phyloP scores from a whole-genome alignment of 1,139 yeast species.

The Eremothecium gossypii region DNA sequence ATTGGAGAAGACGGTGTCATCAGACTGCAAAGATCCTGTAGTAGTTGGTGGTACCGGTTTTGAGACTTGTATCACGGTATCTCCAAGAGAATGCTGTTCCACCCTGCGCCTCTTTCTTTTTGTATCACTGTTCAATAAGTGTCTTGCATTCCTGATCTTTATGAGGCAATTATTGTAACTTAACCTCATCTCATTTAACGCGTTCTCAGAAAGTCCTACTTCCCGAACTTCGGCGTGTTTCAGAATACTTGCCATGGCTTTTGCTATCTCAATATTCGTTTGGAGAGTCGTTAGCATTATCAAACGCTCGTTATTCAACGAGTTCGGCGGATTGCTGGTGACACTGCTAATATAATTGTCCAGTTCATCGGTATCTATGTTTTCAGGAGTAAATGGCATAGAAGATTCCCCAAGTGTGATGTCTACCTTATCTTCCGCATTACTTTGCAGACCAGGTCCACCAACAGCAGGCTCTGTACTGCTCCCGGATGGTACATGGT shows the following conservation, averaged over 20 bases:
- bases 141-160: constrained; percentile 14
- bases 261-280: constrained; percentile 25
- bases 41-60: neutral
- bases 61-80: neutral
- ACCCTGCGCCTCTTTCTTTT: constrained; percentile 4
- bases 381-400: constrained; percentile 1
- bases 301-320: constrained; percentile 8
- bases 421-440: constrained; percentile 1
- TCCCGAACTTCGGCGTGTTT: constrained; percentile 26
- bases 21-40: no score
- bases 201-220: constrained; percentile 20
- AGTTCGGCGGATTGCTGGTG: constrained; percentile 2
- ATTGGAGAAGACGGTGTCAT: no score
- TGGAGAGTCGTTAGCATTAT: constrained; percentile 15
- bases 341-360: constrained; percentile 5
- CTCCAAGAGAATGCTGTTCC: neutral
- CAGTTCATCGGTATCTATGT: constrained; percentile 5
- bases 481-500: neutral
- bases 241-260: constrained; percentile 23
- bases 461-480: neutral
- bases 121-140: constrained; percentile 6
- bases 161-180: constrained; percentile 16
- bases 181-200: constrained; percentile 20
- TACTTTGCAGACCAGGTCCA: neutral
- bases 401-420: neutral